A percentile compares a stretch with the other conserved stretches of the same genome.
These are phyloP conservation scores for Choanephora cucurbitarum DNA, from an alignment of 371 early-diverging fungal species.

Conservation along the genomic window DNA sequence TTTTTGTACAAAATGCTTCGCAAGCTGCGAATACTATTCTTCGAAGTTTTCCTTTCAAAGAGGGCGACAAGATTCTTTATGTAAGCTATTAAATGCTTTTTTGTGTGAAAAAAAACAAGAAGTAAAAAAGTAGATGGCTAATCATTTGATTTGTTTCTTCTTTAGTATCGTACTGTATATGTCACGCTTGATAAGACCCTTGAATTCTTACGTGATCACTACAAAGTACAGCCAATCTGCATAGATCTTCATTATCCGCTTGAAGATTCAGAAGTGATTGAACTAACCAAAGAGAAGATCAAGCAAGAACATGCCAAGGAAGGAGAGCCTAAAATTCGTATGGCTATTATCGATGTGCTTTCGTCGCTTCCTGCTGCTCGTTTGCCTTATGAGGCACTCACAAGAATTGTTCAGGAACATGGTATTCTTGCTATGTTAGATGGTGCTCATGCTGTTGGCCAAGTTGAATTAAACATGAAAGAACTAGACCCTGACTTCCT, in stretches of 20 bases:
- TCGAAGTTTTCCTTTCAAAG: constrained; percentile 43
- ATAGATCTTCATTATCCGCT: constrained; percentile 34
- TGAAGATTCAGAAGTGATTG: constrained; percentile 34
- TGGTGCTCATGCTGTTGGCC: constrained; percentile 70
- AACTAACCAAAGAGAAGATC: constrained; percentile 30
- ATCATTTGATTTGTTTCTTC: background rate
- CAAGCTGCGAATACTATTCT: constrained; percentile 39
- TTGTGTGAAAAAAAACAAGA: no score
- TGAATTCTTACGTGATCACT: constrained; percentile 33
- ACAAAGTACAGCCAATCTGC: constrained; percentile 33
- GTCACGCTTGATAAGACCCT: constrained; percentile 35
- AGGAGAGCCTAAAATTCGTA: constrained; percentile 25
- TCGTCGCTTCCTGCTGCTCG: constrained; percentile 55
- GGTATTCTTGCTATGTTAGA: constrained; percentile 66
- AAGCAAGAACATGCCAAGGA: constrained; percentile 36
- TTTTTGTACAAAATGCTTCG: constrained; percentile 40
- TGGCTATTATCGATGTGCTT: constrained; percentile 58
- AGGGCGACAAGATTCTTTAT: constrained; percentile 44
- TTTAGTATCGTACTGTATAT: constrained; percentile 40
- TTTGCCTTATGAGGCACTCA: constrained; percentile 62
- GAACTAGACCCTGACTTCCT: constrained; percentile 67
- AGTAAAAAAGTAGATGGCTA: no score
- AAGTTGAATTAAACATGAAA: constrained; percentile 62
- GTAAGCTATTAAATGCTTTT: constrained; percentile 8
- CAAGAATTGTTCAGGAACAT: constrained; percentile 47